Evolutionary conservation across 2,329 filamentous ascomycete species (phyloP), one percentile per base, ranked within the genome.

Genomic region (Gremmenia infestans): DNA sequence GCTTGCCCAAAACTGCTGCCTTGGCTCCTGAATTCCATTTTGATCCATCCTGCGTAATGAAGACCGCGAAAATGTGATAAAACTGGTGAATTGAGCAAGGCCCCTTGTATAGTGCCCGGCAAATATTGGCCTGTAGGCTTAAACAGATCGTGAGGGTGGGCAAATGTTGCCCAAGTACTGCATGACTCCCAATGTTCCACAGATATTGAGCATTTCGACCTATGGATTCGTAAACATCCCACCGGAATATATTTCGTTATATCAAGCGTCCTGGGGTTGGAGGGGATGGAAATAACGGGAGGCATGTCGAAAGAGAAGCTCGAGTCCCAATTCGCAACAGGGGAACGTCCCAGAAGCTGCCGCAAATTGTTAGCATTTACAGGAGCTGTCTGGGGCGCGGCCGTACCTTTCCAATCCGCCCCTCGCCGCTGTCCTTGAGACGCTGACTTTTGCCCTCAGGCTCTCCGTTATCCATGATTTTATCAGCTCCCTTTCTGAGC

Each of bases 1-100:
- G 82, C 42, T 48, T 69, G 67, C 7, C 67, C 68, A 19, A 9
- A 52, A 15, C 57, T 4, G n/a, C 51, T n/a, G 43, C 63, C 56
- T 5, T 57, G 60, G 0, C 48, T 47, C 46, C 61, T 65, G 36
- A 67, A 68, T 37, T 68, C 64, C 58, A 68, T 60, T 15, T 67
- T 60, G 47, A 69, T 65, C 67, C 66, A 70, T n/a, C 60, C 60
- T 7, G 57, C 60, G 39, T 54, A 53, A 32, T 63, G 61, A 2
- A 70, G 50, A 6, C 54, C 58, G 14, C 32, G 28, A 35, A 56
- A 65, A 22, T 48, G 52, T 14, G 43, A 12, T 14, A 68, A 50
- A 8, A 50, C n/a, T 4, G 54, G 15, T 1, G 56, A 62, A 19
- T 35, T 55, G 19, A 66, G 42, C 17, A 68, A 37, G 2, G 50